Evolutionary conservation across 164 flowering plant genomes (phyloP), one percentile per base, ranked within the genome.

Genomic region (Warburgia ugandensis): DNA sequence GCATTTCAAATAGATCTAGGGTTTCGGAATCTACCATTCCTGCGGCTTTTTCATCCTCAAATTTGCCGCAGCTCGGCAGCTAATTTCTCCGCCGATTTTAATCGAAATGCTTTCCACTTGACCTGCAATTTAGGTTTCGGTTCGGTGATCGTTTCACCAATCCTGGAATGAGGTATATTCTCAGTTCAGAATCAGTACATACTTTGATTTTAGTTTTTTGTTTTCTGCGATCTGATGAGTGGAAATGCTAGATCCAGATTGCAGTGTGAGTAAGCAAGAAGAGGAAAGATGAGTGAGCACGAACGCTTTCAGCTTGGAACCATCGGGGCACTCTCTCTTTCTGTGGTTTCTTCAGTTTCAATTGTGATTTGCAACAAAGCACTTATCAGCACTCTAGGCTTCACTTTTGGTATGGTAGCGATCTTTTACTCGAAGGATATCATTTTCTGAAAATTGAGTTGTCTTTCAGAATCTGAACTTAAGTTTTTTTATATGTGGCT

Each of bases 291-390:
- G 86, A 63, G 74, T 40, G 83, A 77, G 41, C 38, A 55, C 50
- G 78, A 66, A 63, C 39, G 67, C 58, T 79, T 77, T 60, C 90
- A 78, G 71, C 76, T 83, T 16, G 90, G 90, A n/a, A 83, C 86
- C 16, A 46, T 78, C 6, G 90, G 90, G 22, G 86, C 90, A 14
- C 59, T 83, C 75, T 55, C 74, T 62, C 71, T 83, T 42, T 83
- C 90, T 4, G 90, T 83, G 45, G 79, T 81, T 14, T 81, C 88
- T 5, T 81, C 84, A 5, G 87, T 81, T 3, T 81, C 87, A 4
- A 81, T 81, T 28, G 87, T 81, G 46, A 78, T 81, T 40, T 81
- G 88, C 70, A 81, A 78, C 59, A 81, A 81, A 73, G 88, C 88
- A 3, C 77, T 78, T n/a, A 81, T 81, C 21, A 81, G 74, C 68